These are phyloP conservation scores for Kockiozyma suomiensis DNA, from an alignment of 805 yeast species.

Conservation along the genomic window DNA sequence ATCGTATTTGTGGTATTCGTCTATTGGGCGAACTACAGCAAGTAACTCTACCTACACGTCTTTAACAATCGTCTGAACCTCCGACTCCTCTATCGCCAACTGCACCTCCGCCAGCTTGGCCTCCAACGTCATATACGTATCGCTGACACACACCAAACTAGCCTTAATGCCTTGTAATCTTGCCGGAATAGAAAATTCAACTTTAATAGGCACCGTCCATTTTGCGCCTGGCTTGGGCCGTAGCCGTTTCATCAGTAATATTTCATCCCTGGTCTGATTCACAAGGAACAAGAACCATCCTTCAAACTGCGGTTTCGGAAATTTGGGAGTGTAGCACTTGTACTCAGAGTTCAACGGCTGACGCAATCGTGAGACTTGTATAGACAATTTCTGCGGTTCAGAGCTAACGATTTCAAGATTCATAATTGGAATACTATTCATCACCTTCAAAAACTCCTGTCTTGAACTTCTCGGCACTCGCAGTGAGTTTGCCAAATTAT, in stretches of 20 bases:
- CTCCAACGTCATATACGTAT: constrained; percentile 20
- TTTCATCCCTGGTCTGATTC: constrained; percentile 54
- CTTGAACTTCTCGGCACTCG: constrained; percentile 12
- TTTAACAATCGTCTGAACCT: background rate
- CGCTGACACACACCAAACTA: constrained; percentile 20
- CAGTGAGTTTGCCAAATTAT: constrained; percentile 17
- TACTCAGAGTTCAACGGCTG: constrained; percentile 52
- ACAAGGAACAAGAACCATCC: constrained; percentile 81
- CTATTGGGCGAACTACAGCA: too few relatives aligned
- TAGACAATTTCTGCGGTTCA: constrained; percentile 43
- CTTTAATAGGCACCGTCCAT: constrained; percentile 19
- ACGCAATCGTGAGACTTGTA: constrained; percentile 59
- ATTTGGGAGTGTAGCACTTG: constrained; percentile 72
- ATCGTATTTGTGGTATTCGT: too few relatives aligned
- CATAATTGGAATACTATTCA: constrained; percentile 65
- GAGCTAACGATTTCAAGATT: constrained; percentile 33
- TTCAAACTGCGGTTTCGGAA: constrained; percentile 89
- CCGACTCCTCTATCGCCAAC: background rate
- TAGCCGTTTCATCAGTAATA: constrained; percentile 72
- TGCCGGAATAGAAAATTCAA: constrained; percentile 24
- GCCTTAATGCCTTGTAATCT: constrained; percentile 11
- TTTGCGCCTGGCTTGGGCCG: constrained; percentile 52
- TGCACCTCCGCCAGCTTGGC: background rate
- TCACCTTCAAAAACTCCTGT: constrained; percentile 39
- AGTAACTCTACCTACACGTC: too few relatives aligned